A percentile compares a stretch with the other conserved stretches of the same genome.
Evolutionary conservation across 2,329 filamentous ascomycete species (phyloP).

Genomic region (Fusarium sp.): DNA sequence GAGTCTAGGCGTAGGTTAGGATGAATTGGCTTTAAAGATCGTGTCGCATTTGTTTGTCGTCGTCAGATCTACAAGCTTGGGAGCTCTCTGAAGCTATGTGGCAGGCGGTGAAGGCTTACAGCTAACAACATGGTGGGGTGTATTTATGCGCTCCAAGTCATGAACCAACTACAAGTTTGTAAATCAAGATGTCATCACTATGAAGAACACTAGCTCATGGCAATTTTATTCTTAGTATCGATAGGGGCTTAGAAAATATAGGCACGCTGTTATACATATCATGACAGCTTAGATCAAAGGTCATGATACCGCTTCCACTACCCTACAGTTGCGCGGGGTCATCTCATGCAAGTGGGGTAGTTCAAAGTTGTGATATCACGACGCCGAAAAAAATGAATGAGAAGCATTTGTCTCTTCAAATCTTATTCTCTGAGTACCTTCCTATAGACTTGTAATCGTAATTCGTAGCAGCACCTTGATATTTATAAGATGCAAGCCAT

Average conservation of each 20-base stretch:
- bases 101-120: conserved; percentile 22
- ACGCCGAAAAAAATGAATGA: neutral
- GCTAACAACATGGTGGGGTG: neutral
- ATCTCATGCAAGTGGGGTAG: conserved; percentile 42
- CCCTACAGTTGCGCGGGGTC: conserved; percentile 35
- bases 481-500: conserved; percentile 24
- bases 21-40: neutral
- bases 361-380: neutral
- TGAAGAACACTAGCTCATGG: neutral
- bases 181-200: neutral
- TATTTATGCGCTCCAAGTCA: neutral
- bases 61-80: neutral
- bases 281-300: conserved; percentile 7
- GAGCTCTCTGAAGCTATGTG: neutral
- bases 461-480: conserved; percentile 10
- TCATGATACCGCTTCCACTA: conserved; percentile 17
- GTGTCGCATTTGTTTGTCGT: neutral
- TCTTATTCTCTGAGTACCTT: neutral
- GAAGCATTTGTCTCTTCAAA: neutral
- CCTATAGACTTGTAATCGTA: conserved; percentile 1
- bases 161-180: neutral
- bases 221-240: fast-evolving
- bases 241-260: neutral
- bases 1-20: neutral
- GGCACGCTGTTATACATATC: neutral